Base-by-base conservation (phyloP, 768 basidiomycete genomes). In the Gloeopeniophorella convolvens region DNA sequence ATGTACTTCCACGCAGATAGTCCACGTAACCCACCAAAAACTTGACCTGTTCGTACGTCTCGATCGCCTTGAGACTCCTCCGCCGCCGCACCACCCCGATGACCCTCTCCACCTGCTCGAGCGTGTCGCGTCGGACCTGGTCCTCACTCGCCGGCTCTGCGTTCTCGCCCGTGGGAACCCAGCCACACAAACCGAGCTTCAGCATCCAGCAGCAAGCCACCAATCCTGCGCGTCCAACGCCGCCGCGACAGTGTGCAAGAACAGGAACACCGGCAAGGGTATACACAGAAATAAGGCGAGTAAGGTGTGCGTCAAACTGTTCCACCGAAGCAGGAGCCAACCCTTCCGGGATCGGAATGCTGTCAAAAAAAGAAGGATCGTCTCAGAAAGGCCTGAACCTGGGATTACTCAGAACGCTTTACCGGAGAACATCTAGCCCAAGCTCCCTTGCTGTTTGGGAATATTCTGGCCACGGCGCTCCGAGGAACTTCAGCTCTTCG, bases 121-220 rank as follows among this genome's bases (percentile, higher is more conserved):
- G 61, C 12, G 82, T 77, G 45, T 77, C 76, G 36, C 63, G 61
- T 9, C 69, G 64, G 33, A 72, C 65, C 21, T 53, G 50, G n/a
- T 47, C 60, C 44, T 49, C 43, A 12, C 31, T 18, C 32, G 18
- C 31, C 2, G 18, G 21, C 10, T 28, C 28, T 21, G 45, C 15
- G 36, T 44, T 26, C 18, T 54, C 45, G 26, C 51, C 33, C 31
- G 43, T 58, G 24, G 71, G 68, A 48, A 76, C 68, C 82, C 79
- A 87, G 23, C 81, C 88, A 60, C 78, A 94, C n/a, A 96, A 74
- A 4, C 93, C 94, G 54, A 96, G 80, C 65, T 89, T 90, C 51
- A 95, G 73, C 63, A 89, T 75, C 94, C 94, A 97, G 60, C 88
- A 91, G 58, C 85, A 89, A 2, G 92, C 93, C 37, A 97, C 74